A percentile compares a stretch with the other conserved stretches of the same genome.
Evolutionary conservation across 2,329 filamentous ascomycete genomes (phyloP).

Genomic region (Geosmithia morbida): DNA sequence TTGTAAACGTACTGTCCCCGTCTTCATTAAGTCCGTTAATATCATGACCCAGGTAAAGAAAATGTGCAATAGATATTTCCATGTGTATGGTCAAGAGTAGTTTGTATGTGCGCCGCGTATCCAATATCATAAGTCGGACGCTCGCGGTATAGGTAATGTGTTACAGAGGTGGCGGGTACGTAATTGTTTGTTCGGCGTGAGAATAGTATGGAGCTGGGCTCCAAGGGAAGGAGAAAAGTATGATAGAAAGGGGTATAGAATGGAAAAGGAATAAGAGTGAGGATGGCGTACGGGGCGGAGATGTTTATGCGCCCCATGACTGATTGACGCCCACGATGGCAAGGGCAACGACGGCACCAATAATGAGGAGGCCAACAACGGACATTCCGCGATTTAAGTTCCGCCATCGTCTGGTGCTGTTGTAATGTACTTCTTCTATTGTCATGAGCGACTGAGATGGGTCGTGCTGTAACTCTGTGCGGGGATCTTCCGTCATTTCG

Average conservation of each 20-base stretch:
- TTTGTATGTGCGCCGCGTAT: neutral
- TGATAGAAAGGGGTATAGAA: neutral
- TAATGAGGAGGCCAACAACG: constrained; percentile 36
- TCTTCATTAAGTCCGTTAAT: neutral
- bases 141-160: neutral
- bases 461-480: constrained; percentile 20
- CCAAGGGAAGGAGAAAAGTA: too few species aligned
- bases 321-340: constrained; percentile 36
- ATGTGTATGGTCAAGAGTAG: neutral
- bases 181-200: neutral
- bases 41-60: neutral
- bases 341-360: constrained; percentile 36
- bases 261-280: neutral
- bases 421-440: constrained; percentile 29
- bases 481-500: constrained; percentile 31
- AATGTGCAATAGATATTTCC: neutral
- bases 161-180: neutral
- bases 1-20: neutral
- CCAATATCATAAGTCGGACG: neutral
- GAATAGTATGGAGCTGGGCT: neutral
- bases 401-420: constrained; percentile 45
- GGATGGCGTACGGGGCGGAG: neutral
- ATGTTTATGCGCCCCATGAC: constrained; percentile 20
- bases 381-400: constrained; percentile 45
- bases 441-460: constrained; percentile 16